These are phyloP conservation scores for Gentiana straminea DNA, from an alignment of 257 asterid genomes.

Conservation along the genomic window DNA sequence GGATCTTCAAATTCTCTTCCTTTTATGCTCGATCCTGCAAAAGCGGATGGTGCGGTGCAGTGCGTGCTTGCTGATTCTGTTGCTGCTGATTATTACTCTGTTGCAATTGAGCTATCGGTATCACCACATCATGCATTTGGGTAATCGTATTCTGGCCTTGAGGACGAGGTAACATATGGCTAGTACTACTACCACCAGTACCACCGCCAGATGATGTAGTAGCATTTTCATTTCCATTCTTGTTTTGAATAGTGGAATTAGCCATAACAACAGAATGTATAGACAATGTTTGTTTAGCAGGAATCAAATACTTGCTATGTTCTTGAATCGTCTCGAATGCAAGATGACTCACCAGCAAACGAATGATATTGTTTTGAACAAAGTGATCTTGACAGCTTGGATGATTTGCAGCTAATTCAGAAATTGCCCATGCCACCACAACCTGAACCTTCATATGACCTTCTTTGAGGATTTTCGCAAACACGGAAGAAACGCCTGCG, in stretches of 20 bases:
- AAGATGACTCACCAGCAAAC: slow-evolving; percentile 61
- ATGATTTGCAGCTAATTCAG: slow-evolving; percentile 60
- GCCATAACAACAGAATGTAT: slow-evolving; percentile 56
- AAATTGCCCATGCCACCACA: slow-evolving; percentile 73
- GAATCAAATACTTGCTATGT: slow-evolving; percentile 55
- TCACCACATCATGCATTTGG: slow-evolving; percentile 39
- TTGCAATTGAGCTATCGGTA: slow-evolving; percentile 30
- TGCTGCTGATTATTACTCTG: not conserved
- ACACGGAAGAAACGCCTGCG: slow-evolving; percentile 65
- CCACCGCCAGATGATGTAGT: not conserved
- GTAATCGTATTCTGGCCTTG: slow-evolving; percentile 20
- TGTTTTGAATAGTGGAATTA: slow-evolving; percentile 13
- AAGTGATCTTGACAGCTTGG: slow-evolving; percentile 73
- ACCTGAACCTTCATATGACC: slow-evolving; percentile 76
- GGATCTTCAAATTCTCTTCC: slow-evolving; percentile 26
- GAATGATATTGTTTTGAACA: slow-evolving; percentile 58
- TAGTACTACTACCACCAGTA: not conserved
- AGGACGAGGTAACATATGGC: slow-evolving; percentile 13
- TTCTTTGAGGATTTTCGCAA: slow-evolving; percentile 70
- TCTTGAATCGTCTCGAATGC: slow-evolving; percentile 83
- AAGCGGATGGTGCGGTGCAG: slow-evolving; percentile 3
- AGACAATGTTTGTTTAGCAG: slow-evolving; percentile 34
- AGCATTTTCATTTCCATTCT: not conserved
- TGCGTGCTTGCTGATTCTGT: not conserved
- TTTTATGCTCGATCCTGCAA: slow-evolving; percentile 19